Percentiles rank a stretch among this genome's conserved stretches.
These are phyloP conservation scores for Talaromyces ruber DNA, from an alignment of 495 filamentous ascomycete species.

Conservation along the genomic window DNA sequence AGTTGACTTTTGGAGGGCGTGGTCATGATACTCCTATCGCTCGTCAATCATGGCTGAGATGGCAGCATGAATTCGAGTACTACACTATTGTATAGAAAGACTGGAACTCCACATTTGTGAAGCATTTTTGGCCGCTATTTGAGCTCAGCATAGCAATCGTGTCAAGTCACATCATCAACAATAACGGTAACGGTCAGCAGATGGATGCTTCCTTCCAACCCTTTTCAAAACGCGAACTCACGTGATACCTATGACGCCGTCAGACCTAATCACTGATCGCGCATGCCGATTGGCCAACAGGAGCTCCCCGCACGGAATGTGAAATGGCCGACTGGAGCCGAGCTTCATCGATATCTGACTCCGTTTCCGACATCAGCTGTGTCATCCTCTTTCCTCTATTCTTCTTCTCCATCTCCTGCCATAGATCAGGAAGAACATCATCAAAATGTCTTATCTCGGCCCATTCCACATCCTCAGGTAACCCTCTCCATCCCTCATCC, in stretches of 20 bases:
- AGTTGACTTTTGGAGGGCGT: too few species aligned
- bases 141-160: too few species aligned
- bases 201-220: too few species aligned
- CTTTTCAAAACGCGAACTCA: constrained; percentile 18
- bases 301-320: neutral
- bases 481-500: neutral
- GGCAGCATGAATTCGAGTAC: too few species aligned
- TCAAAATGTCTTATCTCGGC: constrained; percentile 43
- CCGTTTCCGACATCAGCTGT: neutral
- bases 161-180: too few species aligned
- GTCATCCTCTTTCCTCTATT: neutral
- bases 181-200: too few species aligned
- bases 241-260: constrained; percentile 20
- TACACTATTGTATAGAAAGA: too few species aligned
- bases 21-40: too few species aligned
- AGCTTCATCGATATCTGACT: neutral
- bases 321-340: neutral
- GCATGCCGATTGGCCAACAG: neutral
- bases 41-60: too few species aligned
- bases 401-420: neutral
- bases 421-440: neutral
- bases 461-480: constrained; percentile 57
- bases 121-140: too few species aligned
- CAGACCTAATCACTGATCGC: neutral
- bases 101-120: too few species aligned